A percentile compares a stretch with the other conserved stretches of the same genome.
These are phyloP conservation scores for Verticillium isaacii DNA, from an alignment of 2,329 filamentous ascomycete species.

Conservation along the genomic window DNA sequence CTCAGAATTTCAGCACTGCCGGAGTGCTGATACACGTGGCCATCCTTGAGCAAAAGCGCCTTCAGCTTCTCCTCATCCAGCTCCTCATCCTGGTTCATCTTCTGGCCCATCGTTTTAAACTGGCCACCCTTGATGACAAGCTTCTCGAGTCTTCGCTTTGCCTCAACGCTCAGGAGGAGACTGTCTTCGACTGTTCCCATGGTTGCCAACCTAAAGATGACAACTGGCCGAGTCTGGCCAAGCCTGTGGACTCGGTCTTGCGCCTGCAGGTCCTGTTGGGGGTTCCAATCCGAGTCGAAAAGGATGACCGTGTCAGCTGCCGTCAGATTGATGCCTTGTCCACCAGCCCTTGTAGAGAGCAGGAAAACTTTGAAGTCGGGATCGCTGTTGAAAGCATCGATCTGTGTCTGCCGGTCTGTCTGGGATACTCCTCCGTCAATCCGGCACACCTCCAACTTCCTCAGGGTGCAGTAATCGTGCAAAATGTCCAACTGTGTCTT, in stretches of 20 bases:
- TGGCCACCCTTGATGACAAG: slow-evolving; percentile 92
- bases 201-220: slow-evolving; percentile 90
- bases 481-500: slow-evolving; percentile 90
- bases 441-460: slow-evolving; percentile 76
- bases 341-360: slow-evolving; percentile 84
- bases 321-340: slow-evolving; percentile 91
- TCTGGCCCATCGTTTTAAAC: slow-evolving; percentile 66
- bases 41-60: slow-evolving; percentile 65
- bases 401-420: slow-evolving; percentile 63
- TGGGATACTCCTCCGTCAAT: slow-evolving; percentile 88
- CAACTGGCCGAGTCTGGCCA: slow-evolving; percentile 84
- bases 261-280: slow-evolving; percentile 92
- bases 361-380: slow-evolving; percentile 71
- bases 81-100: slow-evolving; percentile 43
- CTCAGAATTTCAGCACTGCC: slow-evolving; percentile 65
- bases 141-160: slow-evolving; percentile 88
- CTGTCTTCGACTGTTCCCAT: slow-evolving; percentile 89
- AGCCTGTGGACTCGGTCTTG: slow-evolving; percentile 95
- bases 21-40: slow-evolving; percentile 55
- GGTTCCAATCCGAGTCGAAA: slow-evolving; percentile 90
- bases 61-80: slow-evolving; percentile 58
- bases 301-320: slow-evolving; percentile 89
- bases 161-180: slow-evolving; percentile 80
- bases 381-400: slow-evolving; percentile 67
- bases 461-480: slow-evolving; percentile 81